Base-by-base conservation (phyloP, 2,329 filamentous ascomycete genomes). In the Plenodomus lindquistii region DNA sequence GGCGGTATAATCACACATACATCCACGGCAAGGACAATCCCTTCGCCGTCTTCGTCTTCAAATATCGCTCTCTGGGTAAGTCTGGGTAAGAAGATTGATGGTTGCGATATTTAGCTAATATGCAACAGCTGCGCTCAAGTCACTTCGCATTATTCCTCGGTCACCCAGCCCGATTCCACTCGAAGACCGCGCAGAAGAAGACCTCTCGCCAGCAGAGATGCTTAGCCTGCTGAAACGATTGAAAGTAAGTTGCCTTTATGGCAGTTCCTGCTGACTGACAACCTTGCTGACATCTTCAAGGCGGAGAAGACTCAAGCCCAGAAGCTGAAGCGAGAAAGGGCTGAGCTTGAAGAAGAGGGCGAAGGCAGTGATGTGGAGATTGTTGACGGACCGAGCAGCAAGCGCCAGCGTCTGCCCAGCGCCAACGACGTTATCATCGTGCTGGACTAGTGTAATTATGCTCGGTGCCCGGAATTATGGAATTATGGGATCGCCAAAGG, bases 11-110 rank as follows among this genome's bases (percentile, higher is more conserved):
- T 42, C 31, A 4, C 38, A 50, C 17, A n/a, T 24, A 44, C 16
- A 41, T 56, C 17, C 36, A 44, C 18, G 27, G 22, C 2, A 34
- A 18, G 17, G 27, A 44, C 2, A 19, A 41, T 6, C 47, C 54
- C 2, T 58, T 60, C n/a, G 56, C 46, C 11, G 50, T 44, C 2
- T 52, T 58, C 37, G 36, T 40, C 17, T 60, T 60, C 44, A 48
- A 52, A 8, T 62, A 62, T 24, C 52, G 56, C 5, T 62, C 56
- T 2, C 20, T 42, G 6, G 37, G 54, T 55, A 37, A 31, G 27
- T 6, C n/a, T 3, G 27, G 2, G 7, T 10, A 20, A 42, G 2
- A 20, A 19, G 2, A 7, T 8, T 19, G 21, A 4, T 13, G n/a
- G 2, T 20, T 5, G 19, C 13, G 20, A 19, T 17, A 2, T 15